phyloP scores from a whole-genome alignment of 2,329 filamentous ascomycete species.

The Calonectria leucothoes region DNA sequence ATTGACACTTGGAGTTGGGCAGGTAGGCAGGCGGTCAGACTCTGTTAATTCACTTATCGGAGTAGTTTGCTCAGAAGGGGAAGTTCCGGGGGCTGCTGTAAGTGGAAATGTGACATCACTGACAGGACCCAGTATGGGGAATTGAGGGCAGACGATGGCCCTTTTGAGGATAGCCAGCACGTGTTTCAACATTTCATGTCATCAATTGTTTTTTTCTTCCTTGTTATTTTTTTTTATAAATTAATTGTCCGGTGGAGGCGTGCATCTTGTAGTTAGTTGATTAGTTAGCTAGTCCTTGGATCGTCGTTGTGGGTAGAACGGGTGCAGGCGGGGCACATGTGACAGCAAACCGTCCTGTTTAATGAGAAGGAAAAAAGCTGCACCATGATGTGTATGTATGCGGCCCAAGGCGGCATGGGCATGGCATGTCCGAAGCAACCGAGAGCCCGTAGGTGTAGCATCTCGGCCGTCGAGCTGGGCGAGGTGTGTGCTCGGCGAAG shows the following conservation, averaged over 20 bases:
- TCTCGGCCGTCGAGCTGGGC: background rate
- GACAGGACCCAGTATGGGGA: background rate
- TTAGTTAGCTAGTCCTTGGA: background rate
- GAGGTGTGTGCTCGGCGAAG: background rate
- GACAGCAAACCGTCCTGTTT: slow-evolving; percentile 1
- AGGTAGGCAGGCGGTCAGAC: background rate
- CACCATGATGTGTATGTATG: background rate
- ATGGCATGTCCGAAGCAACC: background rate
- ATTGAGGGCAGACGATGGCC: background rate
- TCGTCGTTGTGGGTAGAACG: background rate
- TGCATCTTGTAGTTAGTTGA: background rate
- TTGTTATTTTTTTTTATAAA: background rate
- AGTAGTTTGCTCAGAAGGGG: background rate
- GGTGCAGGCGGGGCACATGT: background rate
- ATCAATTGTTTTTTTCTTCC: background rate
- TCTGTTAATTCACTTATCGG: background rate
- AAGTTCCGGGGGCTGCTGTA: background rate
- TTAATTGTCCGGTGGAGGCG: background rate
- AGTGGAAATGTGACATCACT: slow-evolving; percentile 6
- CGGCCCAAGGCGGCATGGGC: background rate
- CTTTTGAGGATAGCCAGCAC: background rate
- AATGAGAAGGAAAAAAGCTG: background rate
- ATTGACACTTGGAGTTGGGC: background rate
- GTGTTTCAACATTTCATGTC: background rate
- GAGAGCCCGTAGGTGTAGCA: background rate